These are phyloP conservation scores for Antrodiella citrinella DNA, from an alignment of 768 basidiomycete species.

Conservation along the genomic window DNA sequence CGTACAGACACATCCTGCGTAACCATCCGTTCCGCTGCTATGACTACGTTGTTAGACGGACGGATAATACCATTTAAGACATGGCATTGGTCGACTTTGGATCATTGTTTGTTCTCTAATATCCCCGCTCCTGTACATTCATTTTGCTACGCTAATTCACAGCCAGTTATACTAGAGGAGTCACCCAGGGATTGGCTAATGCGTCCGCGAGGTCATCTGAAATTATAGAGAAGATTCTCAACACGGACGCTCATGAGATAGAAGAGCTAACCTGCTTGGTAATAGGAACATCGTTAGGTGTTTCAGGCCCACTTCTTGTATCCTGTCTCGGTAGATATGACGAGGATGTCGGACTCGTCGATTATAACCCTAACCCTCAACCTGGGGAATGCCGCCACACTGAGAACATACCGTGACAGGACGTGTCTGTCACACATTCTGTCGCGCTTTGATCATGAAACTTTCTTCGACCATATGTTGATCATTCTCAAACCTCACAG, in stretches of 20 bases:
- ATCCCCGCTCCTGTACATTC: neutral
- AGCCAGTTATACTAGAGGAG: neutral
- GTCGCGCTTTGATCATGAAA: too few relatives aligned
- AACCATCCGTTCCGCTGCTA: slow-evolving; percentile 1
- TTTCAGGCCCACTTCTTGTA: slow-evolving; percentile 93
- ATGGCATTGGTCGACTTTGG: neutral
- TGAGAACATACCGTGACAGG: too few relatives aligned
- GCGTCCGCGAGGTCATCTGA: slow-evolving; percentile 90
- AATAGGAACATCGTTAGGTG: slow-evolving; percentile 92
- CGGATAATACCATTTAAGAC: neutral
- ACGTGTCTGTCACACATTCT: too few relatives aligned
- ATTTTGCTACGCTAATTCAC: neutral
- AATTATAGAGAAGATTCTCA: too few relatives aligned
- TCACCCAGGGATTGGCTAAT: too few relatives aligned
- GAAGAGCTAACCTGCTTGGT: slow-evolving; percentile 63
- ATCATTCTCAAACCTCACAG: too few relatives aligned
- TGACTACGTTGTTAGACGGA: neutral
- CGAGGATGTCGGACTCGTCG: slow-evolving; percentile 80
- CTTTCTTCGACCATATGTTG: too few relatives aligned
- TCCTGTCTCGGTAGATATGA: slow-evolving; percentile 68
- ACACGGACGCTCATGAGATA: too few relatives aligned
- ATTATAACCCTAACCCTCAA: too few relatives aligned
- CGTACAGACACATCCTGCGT: slow-evolving; percentile 42
- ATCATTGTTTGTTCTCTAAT: neutral
- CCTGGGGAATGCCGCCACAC: too few relatives aligned